These are phyloP conservation scores for Fraxinus velutina DNA, from an alignment of 305 asterid genomes.

Conservation along the genomic window DNA sequence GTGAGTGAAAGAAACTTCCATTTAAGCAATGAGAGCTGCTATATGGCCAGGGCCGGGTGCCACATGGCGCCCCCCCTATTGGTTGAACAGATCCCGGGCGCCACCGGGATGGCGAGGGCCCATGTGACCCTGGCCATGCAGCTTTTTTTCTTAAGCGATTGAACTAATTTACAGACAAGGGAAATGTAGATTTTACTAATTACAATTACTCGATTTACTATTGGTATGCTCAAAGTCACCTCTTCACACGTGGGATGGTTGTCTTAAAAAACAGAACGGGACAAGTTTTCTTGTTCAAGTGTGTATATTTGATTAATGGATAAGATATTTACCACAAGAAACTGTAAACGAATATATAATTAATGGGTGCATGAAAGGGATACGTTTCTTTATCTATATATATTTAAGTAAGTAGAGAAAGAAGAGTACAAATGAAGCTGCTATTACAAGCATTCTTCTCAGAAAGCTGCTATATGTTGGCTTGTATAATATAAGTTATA, in stretches of 20 bases:
- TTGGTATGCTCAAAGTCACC: background rate
- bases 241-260: constrained; percentile 16
- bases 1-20: background rate
- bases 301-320: constrained; percentile 19
- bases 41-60: too few species aligned
- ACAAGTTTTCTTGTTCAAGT: constrained; percentile 23
- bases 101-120: too few species aligned
- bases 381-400: background rate
- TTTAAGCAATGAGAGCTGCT: background rate
- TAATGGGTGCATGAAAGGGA: constrained; percentile 13
- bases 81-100: too few species aligned
- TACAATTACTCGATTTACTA: background rate
- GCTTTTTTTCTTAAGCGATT: background rate
- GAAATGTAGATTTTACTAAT: background rate
- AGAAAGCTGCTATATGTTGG: background rate
- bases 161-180: background rate
- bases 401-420: background rate
- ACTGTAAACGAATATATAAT: constrained; percentile 9
- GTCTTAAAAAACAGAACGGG: background rate
- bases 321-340: constrained; percentile 27
- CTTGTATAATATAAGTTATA: constrained; percentile 21
- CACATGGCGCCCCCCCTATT: too few species aligned
- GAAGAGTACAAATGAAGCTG: constrained; percentile 30
- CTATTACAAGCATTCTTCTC: background rate
- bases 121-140: too few species aligned